phyloP scores from a whole-genome alignment of 139 green algal species.

The Chlorella sp. region DNA sequence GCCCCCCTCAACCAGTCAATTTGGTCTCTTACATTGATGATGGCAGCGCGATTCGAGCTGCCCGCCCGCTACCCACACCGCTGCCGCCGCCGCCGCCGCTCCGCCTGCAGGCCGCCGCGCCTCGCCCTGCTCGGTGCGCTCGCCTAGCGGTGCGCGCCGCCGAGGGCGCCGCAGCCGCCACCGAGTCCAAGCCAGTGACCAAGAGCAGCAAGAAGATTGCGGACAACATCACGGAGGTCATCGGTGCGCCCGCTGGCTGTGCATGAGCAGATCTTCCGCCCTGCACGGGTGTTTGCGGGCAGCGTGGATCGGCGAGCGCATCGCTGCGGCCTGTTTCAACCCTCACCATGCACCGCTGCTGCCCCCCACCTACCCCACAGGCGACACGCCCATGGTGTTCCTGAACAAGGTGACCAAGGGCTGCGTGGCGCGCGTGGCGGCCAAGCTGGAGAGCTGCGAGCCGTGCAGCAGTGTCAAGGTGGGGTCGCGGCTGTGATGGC shows the following conservation, averaged over 20 bases:
- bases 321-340: no score
- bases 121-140: background rate
- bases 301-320: no score
- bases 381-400: constrained; percentile 97
- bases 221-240: constrained; percentile 73
- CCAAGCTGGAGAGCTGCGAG: constrained; percentile 55
- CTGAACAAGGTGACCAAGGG: constrained; percentile 84
- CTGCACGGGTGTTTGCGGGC: no score
- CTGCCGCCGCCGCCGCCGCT: no score
- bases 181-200: background rate
- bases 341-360: no score
- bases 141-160: background rate
- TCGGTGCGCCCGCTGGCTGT: no score
- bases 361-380: constrained; percentile 9
- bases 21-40: no score
- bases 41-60: no score
- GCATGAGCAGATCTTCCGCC: no score
- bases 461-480: constrained; percentile 30
- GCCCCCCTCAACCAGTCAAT: no score
- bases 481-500: background rate
- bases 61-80: no score
- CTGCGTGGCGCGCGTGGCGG: constrained; percentile 27
- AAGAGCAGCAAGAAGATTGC: constrained; percentile 60
- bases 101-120: background rate
- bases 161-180: background rate